phyloP scores from a whole-genome alignment of 2,329 filamentous ascomycete species.

The Xylaria sp. region DNA sequence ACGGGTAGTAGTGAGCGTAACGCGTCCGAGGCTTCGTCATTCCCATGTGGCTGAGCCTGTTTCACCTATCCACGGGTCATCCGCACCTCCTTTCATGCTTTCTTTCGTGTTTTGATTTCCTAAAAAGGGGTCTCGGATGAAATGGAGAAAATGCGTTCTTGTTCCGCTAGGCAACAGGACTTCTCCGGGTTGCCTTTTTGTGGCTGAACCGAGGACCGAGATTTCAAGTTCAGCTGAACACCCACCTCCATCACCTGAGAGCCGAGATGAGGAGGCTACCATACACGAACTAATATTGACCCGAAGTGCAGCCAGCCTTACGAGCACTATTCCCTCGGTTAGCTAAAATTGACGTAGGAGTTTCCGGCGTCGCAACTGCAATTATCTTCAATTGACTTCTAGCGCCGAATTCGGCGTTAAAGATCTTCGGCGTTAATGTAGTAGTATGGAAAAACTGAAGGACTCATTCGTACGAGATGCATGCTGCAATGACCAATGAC shows the following conservation, averaged over 20 bases:
- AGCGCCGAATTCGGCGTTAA: neutral
- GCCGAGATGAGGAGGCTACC: neutral
- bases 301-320: neutral
- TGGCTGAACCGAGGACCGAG: constrained; percentile 3
- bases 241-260: neutral
- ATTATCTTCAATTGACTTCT: neutral
- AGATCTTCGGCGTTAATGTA: neutral
- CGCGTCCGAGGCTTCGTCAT: constrained; percentile 13
- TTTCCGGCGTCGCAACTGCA: neutral
- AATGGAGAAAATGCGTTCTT: neutral
- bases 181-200: neutral
- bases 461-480: constrained; percentile 8
- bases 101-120: neutral
- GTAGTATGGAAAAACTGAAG: neutral
- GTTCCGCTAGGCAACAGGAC: constrained; percentile 10
- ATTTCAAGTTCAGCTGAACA: neutral
- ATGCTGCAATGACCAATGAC: neutral
- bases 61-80: constrained; percentile 14
- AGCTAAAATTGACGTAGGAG: neutral
- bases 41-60: constrained; percentile 28
- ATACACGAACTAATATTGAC: neutral
- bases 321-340: neutral
- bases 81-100: neutral
- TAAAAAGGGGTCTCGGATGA: neutral
- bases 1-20: neutral